Percentiles rank a stretch among this genome's conserved stretches.
Evolutionary conservation across 176 grass and related monocot species (phyloP).

Genomic region (Zoysia pacifica): DNA sequence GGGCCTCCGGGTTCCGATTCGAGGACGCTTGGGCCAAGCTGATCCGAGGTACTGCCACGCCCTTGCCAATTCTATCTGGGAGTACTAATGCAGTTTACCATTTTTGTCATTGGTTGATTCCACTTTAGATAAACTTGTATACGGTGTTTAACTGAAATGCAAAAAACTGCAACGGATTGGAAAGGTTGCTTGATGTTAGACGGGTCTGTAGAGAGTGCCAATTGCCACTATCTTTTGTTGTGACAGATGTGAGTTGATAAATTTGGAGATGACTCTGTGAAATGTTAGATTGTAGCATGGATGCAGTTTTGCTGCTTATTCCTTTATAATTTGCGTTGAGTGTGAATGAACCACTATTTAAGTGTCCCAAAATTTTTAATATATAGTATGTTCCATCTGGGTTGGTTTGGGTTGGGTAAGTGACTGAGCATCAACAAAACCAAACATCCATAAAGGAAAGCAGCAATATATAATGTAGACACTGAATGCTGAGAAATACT

Average conservation of each 20-base stretch:
- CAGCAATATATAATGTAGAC: neutral
- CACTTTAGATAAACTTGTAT: neutral
- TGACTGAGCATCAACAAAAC: neutral
- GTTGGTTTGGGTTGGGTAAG: neutral
- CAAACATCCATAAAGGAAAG: neutral
- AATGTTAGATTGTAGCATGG: neutral
- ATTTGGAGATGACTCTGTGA: neutral
- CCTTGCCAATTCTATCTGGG: neutral
- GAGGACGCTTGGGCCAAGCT: slow-evolving; percentile 76
- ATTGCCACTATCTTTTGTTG: neutral
- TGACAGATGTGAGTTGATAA: slow-evolving; percentile 2
- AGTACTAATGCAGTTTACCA: neutral
- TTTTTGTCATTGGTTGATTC: neutral
- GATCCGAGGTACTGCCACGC: slow-evolving; percentile 60
- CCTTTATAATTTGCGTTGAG: neutral
- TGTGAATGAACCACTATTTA: neutral
- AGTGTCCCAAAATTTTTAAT: neutral
- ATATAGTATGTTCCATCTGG: neutral
- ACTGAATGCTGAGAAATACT: neutral
- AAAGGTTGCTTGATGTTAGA: neutral
- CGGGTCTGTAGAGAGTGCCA: neutral
- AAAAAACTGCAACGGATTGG: neutral
- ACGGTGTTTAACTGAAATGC: slow-evolving; percentile 7
- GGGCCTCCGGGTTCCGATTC: slow-evolving; percentile 67
- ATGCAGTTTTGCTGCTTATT: neutral